Evolutionary conservation across 805 yeast species (phyloP), one percentile per base, ranked within the genome.

Genomic region (Kodamaea kaohsiungensis): DNA sequence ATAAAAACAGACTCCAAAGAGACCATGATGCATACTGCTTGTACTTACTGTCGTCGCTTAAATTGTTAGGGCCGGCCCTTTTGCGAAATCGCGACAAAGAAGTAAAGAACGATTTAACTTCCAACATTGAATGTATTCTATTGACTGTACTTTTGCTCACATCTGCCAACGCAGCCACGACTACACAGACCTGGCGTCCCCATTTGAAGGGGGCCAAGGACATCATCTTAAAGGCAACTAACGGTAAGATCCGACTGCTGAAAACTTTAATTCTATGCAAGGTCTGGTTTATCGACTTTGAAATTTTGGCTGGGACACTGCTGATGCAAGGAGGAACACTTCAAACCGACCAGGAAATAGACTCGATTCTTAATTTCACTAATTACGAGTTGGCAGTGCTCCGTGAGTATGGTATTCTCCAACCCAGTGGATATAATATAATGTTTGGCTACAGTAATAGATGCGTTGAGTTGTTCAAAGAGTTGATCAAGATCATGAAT

Each of bases 141-240:
- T 65, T 88, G 18, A 87, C 91, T 0, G 87, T 86, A 1, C 71
- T 88, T n/a, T 65, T 88, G 33, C 71, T 88, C 30, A 87, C 91
- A 1, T 77, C 86, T 1, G 83, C 83, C 39, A 83, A 83, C 56
- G 86, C 88, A 0, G 67, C 82, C 12, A 79, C 83, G 7, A 70
- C 76, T 12, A 73, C 75, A 51, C 81, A 80, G 54, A 78, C 79
- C 54, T 86, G 89, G 90, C 69, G 87, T 53, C 82, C 88, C 1
- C 89, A 86, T 66, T 66, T 85, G 15, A 68, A 79, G 56, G 89
- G 88, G 2, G 89, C 88, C 0, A 85, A 84, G 58, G 87, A 83
- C 53, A 65, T 86, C 16, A 70, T 86, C 12, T 65, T 83, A 46
- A 84, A 81, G 57, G 83, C 83, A 59, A 74, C 78, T 53, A 68